phyloP scores from a whole-genome alignment of 192 early-diverging fungal species.

The Polychytrium aggregatum region DNA sequence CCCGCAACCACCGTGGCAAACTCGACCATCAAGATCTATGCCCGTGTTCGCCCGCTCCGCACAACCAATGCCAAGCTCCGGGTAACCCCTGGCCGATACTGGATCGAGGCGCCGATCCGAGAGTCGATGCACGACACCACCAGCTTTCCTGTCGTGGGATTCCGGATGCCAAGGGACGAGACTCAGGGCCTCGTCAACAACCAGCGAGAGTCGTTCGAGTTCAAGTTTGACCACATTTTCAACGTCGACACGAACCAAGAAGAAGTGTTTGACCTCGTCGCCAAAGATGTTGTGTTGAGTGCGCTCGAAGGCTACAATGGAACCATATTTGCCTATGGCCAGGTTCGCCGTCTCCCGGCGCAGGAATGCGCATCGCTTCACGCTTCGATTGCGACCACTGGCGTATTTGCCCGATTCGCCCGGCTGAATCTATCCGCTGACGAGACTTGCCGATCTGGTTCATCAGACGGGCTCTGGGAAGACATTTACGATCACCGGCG shows the following conservation, averaged over 20 bases:
- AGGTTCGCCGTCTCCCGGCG: constrained; percentile 9
- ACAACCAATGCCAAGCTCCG: constrained; percentile 2
- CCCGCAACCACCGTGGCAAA: too few species aligned
- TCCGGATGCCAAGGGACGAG: constrained; percentile 38
- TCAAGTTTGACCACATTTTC: constrained; percentile 45
- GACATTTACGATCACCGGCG: constrained; percentile 59
- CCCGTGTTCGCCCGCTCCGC: constrained; percentile 30
- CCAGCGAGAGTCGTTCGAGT: constrained; percentile 39
- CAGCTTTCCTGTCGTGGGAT: constrained; percentile 20
- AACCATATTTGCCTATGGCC: constrained; percentile 54
- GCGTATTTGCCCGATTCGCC: too few species aligned
- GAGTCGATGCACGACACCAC: too few species aligned
- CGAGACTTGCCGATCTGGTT: too few species aligned
- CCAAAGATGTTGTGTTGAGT: constrained; percentile 42
- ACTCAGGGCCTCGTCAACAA: constrained; percentile 43
- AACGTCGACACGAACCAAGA: constrained; percentile 40
- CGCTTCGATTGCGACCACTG: too few species aligned
- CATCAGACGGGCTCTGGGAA: constrained; percentile 56
- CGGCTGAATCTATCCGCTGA: too few species aligned
- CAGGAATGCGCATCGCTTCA: background rate
- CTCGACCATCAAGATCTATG: constrained; percentile 38
- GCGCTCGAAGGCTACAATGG: constrained; percentile 53
- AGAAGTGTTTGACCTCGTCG: constrained; percentile 52
- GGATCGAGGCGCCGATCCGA: too few species aligned
- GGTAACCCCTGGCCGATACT: background rate